A percentile compares a stretch with the other conserved stretches of the same genome.
These are phyloP conservation scores for Xylariaceae sp. DNA, from an alignment of 2,329 filamentous ascomycete species.

Conservation along the genomic window DNA sequence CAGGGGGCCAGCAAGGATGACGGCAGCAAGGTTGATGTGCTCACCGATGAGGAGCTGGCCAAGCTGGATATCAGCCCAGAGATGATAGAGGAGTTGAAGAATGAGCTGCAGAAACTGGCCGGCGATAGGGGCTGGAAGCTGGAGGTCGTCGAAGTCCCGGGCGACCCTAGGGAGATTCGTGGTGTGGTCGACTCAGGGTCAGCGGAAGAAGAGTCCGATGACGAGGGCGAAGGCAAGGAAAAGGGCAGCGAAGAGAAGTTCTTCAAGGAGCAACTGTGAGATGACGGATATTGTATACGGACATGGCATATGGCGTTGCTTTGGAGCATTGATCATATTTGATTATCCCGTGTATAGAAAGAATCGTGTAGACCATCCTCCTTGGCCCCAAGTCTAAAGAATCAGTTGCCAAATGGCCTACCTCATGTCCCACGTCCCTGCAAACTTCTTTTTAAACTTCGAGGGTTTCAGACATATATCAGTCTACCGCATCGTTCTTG, in stretches of 20 bases:
- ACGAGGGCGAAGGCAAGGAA: constrained; percentile 27
- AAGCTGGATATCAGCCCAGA: constrained; percentile 67
- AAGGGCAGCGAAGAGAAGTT: constrained; percentile 54
- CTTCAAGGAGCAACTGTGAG: constrained; percentile 57
- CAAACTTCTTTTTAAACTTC: too few relatives aligned
- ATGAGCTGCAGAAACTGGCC: constrained; percentile 69
- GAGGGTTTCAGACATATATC: too few relatives aligned
- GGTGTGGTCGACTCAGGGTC: constrained; percentile 67
- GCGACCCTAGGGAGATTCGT: constrained; percentile 64
- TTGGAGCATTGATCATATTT: constrained; percentile 7
- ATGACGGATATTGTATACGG: constrained; percentile 8
- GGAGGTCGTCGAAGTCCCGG: constrained; percentile 73
- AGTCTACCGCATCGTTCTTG: too few relatives aligned
- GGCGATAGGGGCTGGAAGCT: constrained; percentile 77
- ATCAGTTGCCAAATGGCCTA: too few relatives aligned
- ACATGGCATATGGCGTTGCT: constrained; percentile 27
- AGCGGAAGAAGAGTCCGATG: constrained; percentile 46
- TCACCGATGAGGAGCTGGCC: constrained; percentile 69
- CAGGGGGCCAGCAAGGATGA: constrained; percentile 53
- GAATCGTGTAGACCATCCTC: too few relatives aligned
- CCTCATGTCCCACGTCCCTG: too few relatives aligned
- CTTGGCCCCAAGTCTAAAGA: too few relatives aligned
- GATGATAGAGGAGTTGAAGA: constrained; percentile 69
- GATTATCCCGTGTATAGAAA: neutral
- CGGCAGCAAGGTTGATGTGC: constrained; percentile 61